Evolutionary conservation across 345 rosid species (phyloP).

Genomic region (Eutrema heterophyllum): DNA sequence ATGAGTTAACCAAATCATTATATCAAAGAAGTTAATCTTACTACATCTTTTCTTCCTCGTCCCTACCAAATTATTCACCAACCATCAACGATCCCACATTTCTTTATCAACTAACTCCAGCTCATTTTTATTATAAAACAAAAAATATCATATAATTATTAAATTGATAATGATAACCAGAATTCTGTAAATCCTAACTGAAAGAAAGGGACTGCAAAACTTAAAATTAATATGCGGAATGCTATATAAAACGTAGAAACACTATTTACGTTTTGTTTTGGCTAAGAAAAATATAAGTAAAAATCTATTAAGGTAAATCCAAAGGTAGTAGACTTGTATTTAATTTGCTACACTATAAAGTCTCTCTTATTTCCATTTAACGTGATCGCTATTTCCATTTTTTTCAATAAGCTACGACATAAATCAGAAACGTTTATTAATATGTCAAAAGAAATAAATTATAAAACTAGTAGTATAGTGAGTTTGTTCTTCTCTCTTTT

Average conservation of each 20-base stretch:
- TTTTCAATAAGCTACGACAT: not conserved
- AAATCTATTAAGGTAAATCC: no score
- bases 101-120: not conserved
- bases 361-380: no score
- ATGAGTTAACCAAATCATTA: constrained; percentile 14
- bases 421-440: not conserved
- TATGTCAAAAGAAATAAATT: no score
- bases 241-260: no score
- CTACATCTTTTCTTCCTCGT: not conserved
- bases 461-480: no score
- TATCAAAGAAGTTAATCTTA: not conserved
- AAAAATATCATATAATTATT: not conserved
- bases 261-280: no score
- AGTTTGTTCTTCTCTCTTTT: no score
- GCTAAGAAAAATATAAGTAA: no score
- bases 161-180: not conserved
- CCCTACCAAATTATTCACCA: constrained; percentile 17
- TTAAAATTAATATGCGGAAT: not conserved
- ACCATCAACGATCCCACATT: not conserved
- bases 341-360: no score
- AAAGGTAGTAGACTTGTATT: no score
- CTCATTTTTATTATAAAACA: not conserved
- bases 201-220: not conserved
- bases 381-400: not conserved
- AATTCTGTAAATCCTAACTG: not conserved